Percentiles rank a stretch among this genome's conserved stretches.
Evolutionary conservation across 768 basidiomycete species (phyloP).

Genomic region (Phaffia tasmanica): DNA sequence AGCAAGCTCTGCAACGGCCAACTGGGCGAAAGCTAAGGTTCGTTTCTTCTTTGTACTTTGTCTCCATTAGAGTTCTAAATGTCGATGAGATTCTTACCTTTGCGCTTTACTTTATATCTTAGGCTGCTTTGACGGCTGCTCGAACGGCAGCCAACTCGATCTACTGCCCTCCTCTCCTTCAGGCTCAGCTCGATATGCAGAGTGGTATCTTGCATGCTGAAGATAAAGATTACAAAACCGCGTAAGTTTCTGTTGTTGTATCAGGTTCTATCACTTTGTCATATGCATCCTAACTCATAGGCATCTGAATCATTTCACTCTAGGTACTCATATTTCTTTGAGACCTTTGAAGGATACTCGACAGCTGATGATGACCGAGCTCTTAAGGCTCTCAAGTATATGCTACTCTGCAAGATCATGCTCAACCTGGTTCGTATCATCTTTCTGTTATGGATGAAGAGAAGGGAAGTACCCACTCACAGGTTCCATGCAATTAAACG

Average conservation of each 20-base stretch:
- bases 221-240: constrained; percentile 95
- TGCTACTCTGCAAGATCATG: constrained; percentile 98
- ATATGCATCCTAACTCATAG: background rate
- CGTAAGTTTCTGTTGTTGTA: constrained; percentile 32
- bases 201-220: constrained; percentile 82
- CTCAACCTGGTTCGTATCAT: constrained; percentile 61
- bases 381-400: constrained; percentile 83
- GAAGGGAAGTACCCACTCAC: background rate
- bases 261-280: background rate
- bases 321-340: constrained; percentile 86
- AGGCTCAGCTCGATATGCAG: constrained; percentile 53
- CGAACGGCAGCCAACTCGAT: constrained; percentile 91
- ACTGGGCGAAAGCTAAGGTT: constrained; percentile 82
- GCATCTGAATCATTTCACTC: background rate
- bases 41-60: constrained; percentile 22
- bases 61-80: background rate
- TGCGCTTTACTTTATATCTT: background rate
- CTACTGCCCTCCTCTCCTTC: constrained; percentile 71
- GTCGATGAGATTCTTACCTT: background rate
- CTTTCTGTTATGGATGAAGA: background rate
- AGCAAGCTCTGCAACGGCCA: constrained; percentile 78
- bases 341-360: constrained; percentile 82
- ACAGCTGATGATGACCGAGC: constrained; percentile 66
- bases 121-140: constrained; percentile 81
- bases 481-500: background rate